Base-by-base conservation (phyloP, 305 asterid species). In the Solanum aculeatissimum region DNA sequence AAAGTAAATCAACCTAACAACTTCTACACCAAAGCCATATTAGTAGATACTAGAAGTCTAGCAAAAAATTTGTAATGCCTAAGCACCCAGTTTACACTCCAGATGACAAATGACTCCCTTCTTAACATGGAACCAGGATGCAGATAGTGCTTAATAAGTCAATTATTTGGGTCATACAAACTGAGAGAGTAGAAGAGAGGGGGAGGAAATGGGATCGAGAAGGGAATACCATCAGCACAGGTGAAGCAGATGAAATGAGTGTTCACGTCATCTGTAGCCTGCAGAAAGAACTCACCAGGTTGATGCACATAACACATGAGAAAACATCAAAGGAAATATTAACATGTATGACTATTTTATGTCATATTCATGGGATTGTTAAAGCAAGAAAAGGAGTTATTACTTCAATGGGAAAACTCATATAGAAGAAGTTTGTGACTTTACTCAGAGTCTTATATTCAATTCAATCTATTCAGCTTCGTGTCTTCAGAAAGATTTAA, bases 221-320 rank as follows among this genome's bases (percentile, higher is more conserved):
- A 86, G 85, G 65, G 78, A 70, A 82, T 86, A 94, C 98, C 99
- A 88, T 90, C 89, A 45, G 88, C 92, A 84, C 94, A 90, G 47
- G 94, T 9, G 87, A 93, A 95, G 93, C 98, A 94, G 86, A 96
- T 93, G 88, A 95, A 95, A 88, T 95, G 99, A 4, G 95, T 89
- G 85, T 94, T 90, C 68, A 95, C 98, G 53, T 92, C 60, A 32
- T 91, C 95, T 8, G 92, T 87, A 23, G 93, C 93, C 95, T 92
- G 93, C 58, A 85, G 47, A 87, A 43, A 55, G 47, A 87, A 84
- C 8, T 42, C 57, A 83, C 80, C 29, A 89, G 83, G 63, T 65
- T 83, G 40, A 27, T 25, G 35, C 62, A 72, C 54, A 51, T 7
- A 1, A 78, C 16, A 79, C 68, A 79, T 6, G 83, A 54, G 32